phyloP scores from a whole-genome alignment of 179 eudicot genomes.

The Amaranthus tricolor region DNA sequence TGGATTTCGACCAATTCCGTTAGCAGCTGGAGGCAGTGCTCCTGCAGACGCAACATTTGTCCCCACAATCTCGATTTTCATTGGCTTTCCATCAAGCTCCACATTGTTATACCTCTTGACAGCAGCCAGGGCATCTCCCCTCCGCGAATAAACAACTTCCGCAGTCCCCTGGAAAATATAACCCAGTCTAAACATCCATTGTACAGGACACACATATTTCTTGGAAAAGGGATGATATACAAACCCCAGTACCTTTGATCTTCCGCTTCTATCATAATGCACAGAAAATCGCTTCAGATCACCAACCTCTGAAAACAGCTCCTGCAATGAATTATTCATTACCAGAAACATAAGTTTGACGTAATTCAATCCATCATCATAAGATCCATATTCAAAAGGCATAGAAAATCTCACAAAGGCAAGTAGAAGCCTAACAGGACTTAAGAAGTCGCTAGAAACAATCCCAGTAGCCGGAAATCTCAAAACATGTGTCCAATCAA shows the following conservation, averaged over 20 bases:
- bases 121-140: conserved; percentile 46
- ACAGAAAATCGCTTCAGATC: conserved; percentile 57
- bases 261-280: conserved; percentile 76
- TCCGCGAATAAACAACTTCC: conserved; percentile 46
- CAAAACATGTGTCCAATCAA: neutral
- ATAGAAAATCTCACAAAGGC: neutral
- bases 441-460: neutral
- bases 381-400: neutral
- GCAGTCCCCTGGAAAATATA: conserved; percentile 43
- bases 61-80: conserved; percentile 54
- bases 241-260: conserved; percentile 58
- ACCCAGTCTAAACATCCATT: conserved; percentile 2
- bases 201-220: neutral
- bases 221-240: neutral
- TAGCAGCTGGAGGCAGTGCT: conserved; percentile 29
- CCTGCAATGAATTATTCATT: conserved; percentile 30
- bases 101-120: conserved; percentile 55
- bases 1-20: conserved; percentile 55
- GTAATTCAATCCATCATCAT: neutral
- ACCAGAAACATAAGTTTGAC: neutral
- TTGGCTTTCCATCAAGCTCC: conserved; percentile 53
- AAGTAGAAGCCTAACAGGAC: neutral
- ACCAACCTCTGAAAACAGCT: conserved; percentile 77
- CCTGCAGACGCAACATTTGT: conserved; percentile 34
- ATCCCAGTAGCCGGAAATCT: neutral